Percentiles rank a stretch among this genome's conserved stretches.
phyloP scores from a whole-genome alignment of 73 alveolate genomes.

The Diophrys appendiculata region DNA sequence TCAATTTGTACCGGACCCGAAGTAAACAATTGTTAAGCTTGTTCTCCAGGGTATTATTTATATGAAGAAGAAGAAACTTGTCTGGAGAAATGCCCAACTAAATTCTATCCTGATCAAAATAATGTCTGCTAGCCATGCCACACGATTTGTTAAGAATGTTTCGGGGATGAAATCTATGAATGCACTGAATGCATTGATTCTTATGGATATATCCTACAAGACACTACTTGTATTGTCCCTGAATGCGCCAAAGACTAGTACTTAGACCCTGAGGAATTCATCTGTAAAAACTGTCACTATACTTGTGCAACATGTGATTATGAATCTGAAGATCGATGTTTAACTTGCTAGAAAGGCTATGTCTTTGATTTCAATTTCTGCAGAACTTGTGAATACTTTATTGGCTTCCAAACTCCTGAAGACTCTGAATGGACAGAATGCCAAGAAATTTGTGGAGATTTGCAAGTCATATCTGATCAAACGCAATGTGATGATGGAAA shows the following conservation, averaged over 20 bases:
- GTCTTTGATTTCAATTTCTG: background rate
- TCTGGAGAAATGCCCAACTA: no score
- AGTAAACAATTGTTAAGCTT: no score
- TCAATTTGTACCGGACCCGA: no score
- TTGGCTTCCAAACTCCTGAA: background rate
- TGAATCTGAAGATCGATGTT: background rate
- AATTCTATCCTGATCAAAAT: no score
- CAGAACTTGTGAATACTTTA: background rate
- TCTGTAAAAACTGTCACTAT: background rate
- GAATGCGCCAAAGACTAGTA: background rate
- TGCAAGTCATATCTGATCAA: background rate
- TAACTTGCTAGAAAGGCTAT: background rate
- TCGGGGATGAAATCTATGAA: no score
- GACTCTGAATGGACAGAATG: background rate
- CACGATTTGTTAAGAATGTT: no score
- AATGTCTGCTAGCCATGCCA: no score
- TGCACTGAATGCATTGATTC: no score
- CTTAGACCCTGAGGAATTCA: background rate
- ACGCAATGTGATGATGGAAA: conserved; percentile 12
- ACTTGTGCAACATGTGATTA: background rate
- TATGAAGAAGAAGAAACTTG: no score
- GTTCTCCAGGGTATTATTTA: no score
- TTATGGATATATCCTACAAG: no score
- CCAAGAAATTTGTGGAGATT: background rate
- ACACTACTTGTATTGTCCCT: background rate